Conservation (phyloP, 768 basidiomycete species). For the Dioszegia aurantiaca region DNA sequence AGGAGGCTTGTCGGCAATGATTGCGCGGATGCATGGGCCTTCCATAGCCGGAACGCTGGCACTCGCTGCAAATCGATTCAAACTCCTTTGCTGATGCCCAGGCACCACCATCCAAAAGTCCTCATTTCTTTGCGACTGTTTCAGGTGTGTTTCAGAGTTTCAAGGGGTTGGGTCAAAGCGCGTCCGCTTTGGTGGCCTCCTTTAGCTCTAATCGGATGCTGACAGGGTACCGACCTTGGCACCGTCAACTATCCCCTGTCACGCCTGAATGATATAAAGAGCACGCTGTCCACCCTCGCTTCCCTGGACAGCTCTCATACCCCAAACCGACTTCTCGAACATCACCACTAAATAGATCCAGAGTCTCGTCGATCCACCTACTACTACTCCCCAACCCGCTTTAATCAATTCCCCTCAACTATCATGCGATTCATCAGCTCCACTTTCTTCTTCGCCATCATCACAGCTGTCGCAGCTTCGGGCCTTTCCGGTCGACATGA, state of each 20-base stretch:
- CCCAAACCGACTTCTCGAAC: no score
- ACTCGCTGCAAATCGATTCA: no score
- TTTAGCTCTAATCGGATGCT: background rate
- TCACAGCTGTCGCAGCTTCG: background rate
- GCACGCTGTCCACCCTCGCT: no score
- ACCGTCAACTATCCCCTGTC: no score
- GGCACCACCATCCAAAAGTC: background rate
- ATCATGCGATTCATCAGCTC: background rate
- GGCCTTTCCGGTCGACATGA: background rate
- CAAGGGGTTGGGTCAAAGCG: background rate
- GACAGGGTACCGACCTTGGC: no score
- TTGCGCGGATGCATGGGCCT: background rate
- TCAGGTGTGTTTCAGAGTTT: conserved; percentile 8
- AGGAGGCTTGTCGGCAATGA: conserved; percentile 30
- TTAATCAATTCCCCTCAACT: background rate
- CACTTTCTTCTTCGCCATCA: background rate
- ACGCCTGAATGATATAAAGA: no score
- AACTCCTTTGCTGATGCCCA: background rate
- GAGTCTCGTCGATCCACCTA: background rate
- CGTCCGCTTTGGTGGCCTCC: background rate
- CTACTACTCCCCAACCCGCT: background rate
- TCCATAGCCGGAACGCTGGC: background rate
- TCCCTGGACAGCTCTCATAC: no score
- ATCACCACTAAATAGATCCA: background rate
- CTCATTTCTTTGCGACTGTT: conserved; percentile 1